Evolutionary conservation across 2,329 filamentous ascomycete genomes (phyloP), one percentile per base, ranked within the genome.

Genomic region (Clonostachys rosea): DNA sequence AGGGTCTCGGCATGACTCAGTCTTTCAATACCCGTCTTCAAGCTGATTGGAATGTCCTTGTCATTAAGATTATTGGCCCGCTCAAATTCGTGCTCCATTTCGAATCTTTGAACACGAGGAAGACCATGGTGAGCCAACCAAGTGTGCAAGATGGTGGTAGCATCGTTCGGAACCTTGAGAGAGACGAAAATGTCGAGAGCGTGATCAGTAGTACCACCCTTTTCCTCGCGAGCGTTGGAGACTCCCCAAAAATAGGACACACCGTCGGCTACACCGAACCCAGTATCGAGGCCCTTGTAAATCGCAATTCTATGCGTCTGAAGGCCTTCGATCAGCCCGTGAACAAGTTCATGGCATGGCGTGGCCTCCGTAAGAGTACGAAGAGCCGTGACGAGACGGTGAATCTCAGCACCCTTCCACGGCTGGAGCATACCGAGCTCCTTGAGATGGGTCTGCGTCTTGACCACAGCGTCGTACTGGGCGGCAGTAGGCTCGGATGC

Each of bases 61-160:
- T 40, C 40, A 16, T 39, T 37, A 3, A 47, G 34, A 3, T 45
- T 45, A 14, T 50, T 49, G 6, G 49, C 48, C 12, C 49, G 47
- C 44, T 61, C 60, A 5, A 66, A 50, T 2, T 51, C 53, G 24
- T 57, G 17, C 49, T 67, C 64, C 18, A 61, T 51, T 42, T 63
- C 58, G 43, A 61, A 63, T n/a, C 66, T 57, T 34, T 62, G 54
- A 11, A 59, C 51, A 1, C 66, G 59, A 2, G 62, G 49, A 16
- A 64, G 54, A 2, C 62, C 62, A 40, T 62, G 57, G 46, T 68
- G 66, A 6, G 66, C 66, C 12, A 69, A 52, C 59, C 63, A 69
- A 5, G 64, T 62, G 48, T 69, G 66, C 11, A 69, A 49, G 34
- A 67, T 52, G 3, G 63, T 63, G 20, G 51, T 50, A 6, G 57